Base-by-base conservation (phyloP, 768 basidiomycete species). In the Mycena chlorophos region DNA sequence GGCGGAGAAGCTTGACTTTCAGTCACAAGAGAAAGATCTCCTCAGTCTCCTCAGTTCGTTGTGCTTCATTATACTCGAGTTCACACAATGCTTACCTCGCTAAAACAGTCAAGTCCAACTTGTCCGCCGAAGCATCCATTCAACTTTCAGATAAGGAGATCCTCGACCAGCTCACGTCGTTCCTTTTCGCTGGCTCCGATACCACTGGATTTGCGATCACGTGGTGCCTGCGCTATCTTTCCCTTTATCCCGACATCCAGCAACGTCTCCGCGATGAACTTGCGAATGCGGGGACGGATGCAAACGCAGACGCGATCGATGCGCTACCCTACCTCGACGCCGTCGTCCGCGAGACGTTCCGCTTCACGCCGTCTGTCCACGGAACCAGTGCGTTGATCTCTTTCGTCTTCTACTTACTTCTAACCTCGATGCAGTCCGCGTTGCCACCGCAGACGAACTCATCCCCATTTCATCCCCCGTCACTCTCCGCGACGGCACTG, bases 101-200 rank as follows among this genome's bases (percentile, higher is more conserved):
- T 5, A 14, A 38, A 30, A 1, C 58, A 88, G 87, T 88, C 59
- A 80, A 82, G 67, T 79, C 84, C 14, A 87, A 87, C 66, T 71
- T 83, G 13, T 75, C 78, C 10, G 70, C 69, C 20, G 75, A 79
- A 52, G 60, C 73, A 3, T 70, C 74, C 5, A 72, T 74, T 57
- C 73, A 76, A 16, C 66, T 88, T 47, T 76, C 82, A n/a, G 87
- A 88, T 57, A 65, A 76, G 26, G 85, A 85, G 47, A 70, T 86
- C n/a, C 70, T 85, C 6, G 81, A 82, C 57, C 84, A 86, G 66
- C 80, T 85, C 60, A 78, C 80, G n/a, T 84, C 84, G 27, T 81
- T 87, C 67, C 73, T 87, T 53, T 80, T 85, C 38, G 84, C 79
- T 2, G 86, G 87, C 13, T 82, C 85, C 23, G 85, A 87, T 62